Evolutionary conservation across 495 filamentous ascomycete species (phyloP).

Genomic region (Penicillium antarcticum): DNA sequence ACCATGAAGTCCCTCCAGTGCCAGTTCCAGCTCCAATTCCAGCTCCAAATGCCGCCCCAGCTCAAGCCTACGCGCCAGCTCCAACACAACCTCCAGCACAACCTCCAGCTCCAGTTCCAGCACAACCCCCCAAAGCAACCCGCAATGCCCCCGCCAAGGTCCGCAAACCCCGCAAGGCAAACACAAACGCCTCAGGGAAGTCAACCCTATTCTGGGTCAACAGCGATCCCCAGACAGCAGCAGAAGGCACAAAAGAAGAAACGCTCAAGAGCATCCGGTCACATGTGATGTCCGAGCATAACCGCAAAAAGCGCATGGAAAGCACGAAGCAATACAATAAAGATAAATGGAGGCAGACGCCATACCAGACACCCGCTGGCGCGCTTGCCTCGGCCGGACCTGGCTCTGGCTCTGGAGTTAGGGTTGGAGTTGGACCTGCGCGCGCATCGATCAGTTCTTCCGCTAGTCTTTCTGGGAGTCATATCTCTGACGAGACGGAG

Average conservation of each 20-base stretch:
- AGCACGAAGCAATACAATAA: constrained; percentile 46
- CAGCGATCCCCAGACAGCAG: constrained; percentile 38
- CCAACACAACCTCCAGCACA: neutral
- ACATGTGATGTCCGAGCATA: constrained; percentile 51
- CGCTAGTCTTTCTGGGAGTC: constrained; percentile 10
- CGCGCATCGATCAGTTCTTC: constrained; percentile 9
- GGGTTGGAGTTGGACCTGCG: neutral
- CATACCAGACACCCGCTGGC: constrained; percentile 33
- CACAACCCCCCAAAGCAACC: constrained; percentile 7
- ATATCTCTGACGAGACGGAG: constrained; percentile 3
- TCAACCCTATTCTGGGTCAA: constrained; percentile 48
- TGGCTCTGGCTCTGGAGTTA: too few species aligned
- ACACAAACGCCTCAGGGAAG: constrained; percentile 33
- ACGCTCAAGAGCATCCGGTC: constrained; percentile 49
- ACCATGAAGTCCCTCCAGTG: neutral
- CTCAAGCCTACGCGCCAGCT: neutral
- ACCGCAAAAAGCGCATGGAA: constrained; percentile 46
- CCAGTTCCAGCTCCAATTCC: neutral
- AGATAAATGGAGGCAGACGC: constrained; percentile 43
- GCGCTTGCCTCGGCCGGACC: constrained; percentile 9
- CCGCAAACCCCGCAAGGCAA: constrained; percentile 37
- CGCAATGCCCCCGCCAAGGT: constrained; percentile 31
- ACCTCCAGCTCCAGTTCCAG: neutral
- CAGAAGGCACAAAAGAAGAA: constrained; percentile 39
- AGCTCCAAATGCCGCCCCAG: neutral